Conservation (phyloP, 176 grass and related monocot species). For the Carex myosuroides region DNA sequence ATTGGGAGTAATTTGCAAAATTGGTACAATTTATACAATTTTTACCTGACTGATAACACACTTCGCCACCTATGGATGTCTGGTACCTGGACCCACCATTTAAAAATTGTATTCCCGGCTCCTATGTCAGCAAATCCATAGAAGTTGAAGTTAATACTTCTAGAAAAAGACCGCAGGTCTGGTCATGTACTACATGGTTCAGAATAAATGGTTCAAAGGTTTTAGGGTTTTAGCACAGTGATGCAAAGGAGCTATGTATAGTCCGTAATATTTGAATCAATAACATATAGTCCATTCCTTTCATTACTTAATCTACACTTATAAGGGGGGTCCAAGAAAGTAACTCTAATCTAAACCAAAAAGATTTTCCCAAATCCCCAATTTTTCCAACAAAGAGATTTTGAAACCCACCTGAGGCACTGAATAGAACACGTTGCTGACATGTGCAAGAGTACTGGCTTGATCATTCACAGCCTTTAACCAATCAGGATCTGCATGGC, state of each 20-base stretch:
- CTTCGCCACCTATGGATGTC: not conserved
- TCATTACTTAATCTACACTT: not conserved
- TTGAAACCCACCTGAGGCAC: conserved; percentile 37
- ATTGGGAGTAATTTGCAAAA: not conserved
- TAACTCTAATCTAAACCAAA: not conserved
- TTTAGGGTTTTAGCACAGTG: conserved; percentile 6
- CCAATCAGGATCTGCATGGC: conserved; percentile 55
- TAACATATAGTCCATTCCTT: not conserved
- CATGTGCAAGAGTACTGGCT: conserved; percentile 39
- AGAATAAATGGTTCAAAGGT: not conserved
- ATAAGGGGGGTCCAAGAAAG: not conserved
- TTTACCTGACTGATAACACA: not conserved
- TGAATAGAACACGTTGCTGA: conserved; percentile 77
- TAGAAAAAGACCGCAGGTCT: not conserved
- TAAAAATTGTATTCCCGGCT: not conserved
- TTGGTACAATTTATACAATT: not conserved
- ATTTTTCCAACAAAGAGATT: not conserved
- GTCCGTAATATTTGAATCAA: not conserved
- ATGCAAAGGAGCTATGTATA: not conserved
- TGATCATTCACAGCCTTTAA: conserved; percentile 32
- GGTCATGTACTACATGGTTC: not conserved
- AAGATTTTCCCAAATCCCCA: not conserved
- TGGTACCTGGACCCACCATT: not conserved
- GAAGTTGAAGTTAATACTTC: not conserved
- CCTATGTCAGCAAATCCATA: not conserved